Evolutionary conservation across 805 yeast species (phyloP).

Genomic region (Blastobotrys muscicola): DNA sequence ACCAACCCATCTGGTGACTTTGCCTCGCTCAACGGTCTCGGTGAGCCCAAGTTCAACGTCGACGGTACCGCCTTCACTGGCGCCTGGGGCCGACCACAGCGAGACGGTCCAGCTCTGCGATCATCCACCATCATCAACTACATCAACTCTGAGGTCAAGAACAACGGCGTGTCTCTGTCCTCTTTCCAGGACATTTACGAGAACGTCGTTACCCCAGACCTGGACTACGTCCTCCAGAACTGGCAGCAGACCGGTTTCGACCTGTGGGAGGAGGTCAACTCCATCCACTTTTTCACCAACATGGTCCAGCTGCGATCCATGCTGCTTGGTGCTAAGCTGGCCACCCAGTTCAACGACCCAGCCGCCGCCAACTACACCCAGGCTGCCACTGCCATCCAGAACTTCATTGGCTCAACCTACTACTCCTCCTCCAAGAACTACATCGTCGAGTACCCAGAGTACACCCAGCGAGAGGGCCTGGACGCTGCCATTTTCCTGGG

Average conservation of each 20-base stretch:
- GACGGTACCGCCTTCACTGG: slow-evolving; percentile 54
- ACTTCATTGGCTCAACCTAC: slow-evolving; percentile 11
- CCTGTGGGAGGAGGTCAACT: slow-evolving; percentile 82
- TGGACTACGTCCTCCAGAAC: slow-evolving; percentile 46
- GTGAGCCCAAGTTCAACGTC: slow-evolving; percentile 81
- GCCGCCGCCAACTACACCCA: slow-evolving; percentile 9
- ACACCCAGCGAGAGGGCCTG: slow-evolving; percentile 53
- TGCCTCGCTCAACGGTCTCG: slow-evolving; percentile 42
- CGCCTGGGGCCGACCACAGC: slow-evolving; percentile 91
- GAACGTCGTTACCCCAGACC: slow-evolving; percentile 56
- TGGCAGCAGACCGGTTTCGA: slow-evolving; percentile 74
- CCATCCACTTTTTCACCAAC: slow-evolving; percentile 71
- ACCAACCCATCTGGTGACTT: slow-evolving; percentile 62
- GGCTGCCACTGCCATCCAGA: slow-evolving; percentile 7
- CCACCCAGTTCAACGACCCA: slow-evolving; percentile 23
- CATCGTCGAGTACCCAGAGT: slow-evolving; percentile 60
- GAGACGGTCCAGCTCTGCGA: slow-evolving; percentile 89
- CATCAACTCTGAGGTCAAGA: slow-evolving; percentile 34
- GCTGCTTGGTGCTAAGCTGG: slow-evolving; percentile 39
- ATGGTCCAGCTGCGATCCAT: slow-evolving; percentile 66
- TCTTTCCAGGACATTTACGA: slow-evolving; percentile 34
- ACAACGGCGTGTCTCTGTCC: slow-evolving; percentile 19
- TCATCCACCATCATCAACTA: slow-evolving; percentile 53
- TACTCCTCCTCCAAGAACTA: slow-evolving; percentile 34
- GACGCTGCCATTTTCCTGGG: slow-evolving; percentile 68